Conservation (phyloP, 768 basidiomycete species). For the Tremella mesenterica region DNA sequence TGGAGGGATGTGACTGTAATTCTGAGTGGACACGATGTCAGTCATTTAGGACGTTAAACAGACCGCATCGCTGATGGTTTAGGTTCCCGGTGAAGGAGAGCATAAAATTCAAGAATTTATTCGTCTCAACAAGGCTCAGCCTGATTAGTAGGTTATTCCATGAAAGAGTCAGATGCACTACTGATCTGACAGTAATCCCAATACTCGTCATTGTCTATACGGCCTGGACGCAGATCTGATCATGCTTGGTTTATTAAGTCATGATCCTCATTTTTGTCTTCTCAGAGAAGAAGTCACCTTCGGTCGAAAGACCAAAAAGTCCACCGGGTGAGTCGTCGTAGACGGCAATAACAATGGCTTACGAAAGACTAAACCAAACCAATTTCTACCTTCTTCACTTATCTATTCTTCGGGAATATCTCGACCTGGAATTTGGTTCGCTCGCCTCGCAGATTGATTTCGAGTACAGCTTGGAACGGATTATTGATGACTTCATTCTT, state of each 20-base stretch:
- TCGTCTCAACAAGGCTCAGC: constrained; percentile 84
- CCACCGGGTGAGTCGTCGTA: constrained; percentile 49
- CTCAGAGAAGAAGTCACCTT: constrained; percentile 98
- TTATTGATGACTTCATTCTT: constrained; percentile 97
- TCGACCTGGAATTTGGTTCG: constrained; percentile 80
- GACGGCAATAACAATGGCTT: neutral
- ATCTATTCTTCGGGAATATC: constrained; percentile 89
- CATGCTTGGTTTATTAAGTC: constrained; percentile 93
- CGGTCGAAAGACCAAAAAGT: constrained; percentile 71
- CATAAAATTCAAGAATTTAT: constrained; percentile 99
- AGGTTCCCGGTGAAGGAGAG: constrained; percentile 90
- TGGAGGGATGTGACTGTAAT: constrained; percentile 90
- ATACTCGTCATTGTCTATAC: constrained; percentile 93
- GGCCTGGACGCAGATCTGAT: constrained; percentile 97
- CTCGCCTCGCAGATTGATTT: constrained; percentile 57
- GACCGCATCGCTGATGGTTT: neutral
- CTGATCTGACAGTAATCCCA: constrained; percentile 56
- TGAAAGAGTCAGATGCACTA: neutral
- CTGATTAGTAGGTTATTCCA: constrained; percentile 55
- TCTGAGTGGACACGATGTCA: constrained; percentile 83
- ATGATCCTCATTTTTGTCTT: constrained; percentile 97
- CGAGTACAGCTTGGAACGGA: constrained; percentile 76
- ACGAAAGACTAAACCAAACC: constrained; percentile 27
- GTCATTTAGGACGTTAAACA: neutral
- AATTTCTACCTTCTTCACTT: constrained; percentile 94